phyloP scores from a whole-genome alignment of 1,284 basidiomycete genomes.

The Papiliotrema laurentii region DNA sequence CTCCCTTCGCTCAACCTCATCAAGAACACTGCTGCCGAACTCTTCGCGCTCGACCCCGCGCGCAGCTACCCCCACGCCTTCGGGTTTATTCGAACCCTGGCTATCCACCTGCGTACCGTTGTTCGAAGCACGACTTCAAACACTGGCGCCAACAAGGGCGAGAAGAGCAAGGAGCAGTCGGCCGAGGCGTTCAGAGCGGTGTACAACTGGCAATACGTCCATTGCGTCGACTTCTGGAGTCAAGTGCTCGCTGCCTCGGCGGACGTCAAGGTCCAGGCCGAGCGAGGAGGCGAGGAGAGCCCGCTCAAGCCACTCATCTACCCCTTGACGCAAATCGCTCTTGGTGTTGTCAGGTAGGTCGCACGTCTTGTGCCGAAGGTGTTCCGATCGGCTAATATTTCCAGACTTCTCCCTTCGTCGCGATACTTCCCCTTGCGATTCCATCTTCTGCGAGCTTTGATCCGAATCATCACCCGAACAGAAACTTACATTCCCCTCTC shows the following conservation, averaged over 20 bases:
- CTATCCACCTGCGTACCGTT: conserved; percentile 77
- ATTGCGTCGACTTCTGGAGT: conserved; percentile 95
- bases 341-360: conserved; percentile 83
- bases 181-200: conserved; percentile 79
- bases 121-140: conserved; percentile 27
- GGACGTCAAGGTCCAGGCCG: conserved; percentile 56
- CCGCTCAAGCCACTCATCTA: conserved; percentile 86
- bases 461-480: conserved; percentile 70
- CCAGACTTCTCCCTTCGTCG: conserved; percentile 73
- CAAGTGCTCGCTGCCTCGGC: conserved; percentile 80
- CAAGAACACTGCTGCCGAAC: conserved; percentile 94
- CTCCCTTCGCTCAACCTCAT: conserved; percentile 92
- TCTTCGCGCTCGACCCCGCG: conserved; percentile 68
- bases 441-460: conserved; percentile 66
- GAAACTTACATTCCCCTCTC: conserved; percentile 83
- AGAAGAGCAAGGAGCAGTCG: not conserved
- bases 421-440: conserved; percentile 77
- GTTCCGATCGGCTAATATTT: not conserved
- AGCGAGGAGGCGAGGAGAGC: conserved; percentile 59
- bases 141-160: not conserved
- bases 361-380: not conserved
- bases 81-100: conserved; percentile 92
- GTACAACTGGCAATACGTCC: conserved; percentile 98
- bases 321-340: conserved; percentile 87
- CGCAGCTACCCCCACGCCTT: conserved; percentile 86